Evolutionary conservation across 2,329 filamentous ascomycete genomes (phyloP).

Genomic region (Aspergillus udagawae): DNA sequence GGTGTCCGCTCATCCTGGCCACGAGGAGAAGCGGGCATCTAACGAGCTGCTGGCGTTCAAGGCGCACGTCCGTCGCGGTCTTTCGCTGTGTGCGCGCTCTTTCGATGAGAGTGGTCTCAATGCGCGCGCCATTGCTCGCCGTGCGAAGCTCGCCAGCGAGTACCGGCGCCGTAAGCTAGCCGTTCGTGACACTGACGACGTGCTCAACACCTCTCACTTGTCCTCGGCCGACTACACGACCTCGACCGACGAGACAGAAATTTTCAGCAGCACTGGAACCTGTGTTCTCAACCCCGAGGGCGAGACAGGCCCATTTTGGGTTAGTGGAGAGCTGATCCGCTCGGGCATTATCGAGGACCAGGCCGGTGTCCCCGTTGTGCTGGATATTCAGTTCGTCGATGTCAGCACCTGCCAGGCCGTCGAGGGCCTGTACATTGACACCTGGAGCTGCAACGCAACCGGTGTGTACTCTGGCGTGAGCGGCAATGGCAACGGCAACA

Average conservation of each 20-base stretch:
- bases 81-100: constrained; percentile 17
- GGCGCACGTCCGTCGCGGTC: constrained; percentile 13
- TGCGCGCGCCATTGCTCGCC: constrained; percentile 20
- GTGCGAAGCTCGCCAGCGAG: constrained; percentile 13
- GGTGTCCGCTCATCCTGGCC: constrained; percentile 1
- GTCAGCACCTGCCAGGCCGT: constrained; percentile 39
- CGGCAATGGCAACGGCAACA: constrained; percentile 25
- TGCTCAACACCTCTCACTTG: constrained; percentile 36
- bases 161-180: constrained; percentile 15
- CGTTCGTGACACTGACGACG: constrained; percentile 31
- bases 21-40: constrained; percentile 6
- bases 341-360: constrained; percentile 34
- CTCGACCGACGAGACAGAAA: constrained; percentile 15
- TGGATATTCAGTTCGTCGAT: constrained; percentile 40
- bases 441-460: constrained; percentile 36
- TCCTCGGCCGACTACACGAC: constrained; percentile 24
- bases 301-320: constrained; percentile 46
- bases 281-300: constrained; percentile 50
- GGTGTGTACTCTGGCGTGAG: constrained; percentile 28
- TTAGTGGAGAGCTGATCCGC: constrained; percentile 37
- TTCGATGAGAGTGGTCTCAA: constrained; percentile 20
- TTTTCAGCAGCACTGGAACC: constrained; percentile 27
- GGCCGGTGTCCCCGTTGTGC: constrained; percentile 32
- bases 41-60: constrained; percentile 15
- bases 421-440: constrained; percentile 28